A percentile compares a stretch with the other conserved stretches of the same genome.
Evolutionary conservation across 371 early-diverging fungal genomes (phyloP).

Genomic region (Smittium mucronatum): DNA sequence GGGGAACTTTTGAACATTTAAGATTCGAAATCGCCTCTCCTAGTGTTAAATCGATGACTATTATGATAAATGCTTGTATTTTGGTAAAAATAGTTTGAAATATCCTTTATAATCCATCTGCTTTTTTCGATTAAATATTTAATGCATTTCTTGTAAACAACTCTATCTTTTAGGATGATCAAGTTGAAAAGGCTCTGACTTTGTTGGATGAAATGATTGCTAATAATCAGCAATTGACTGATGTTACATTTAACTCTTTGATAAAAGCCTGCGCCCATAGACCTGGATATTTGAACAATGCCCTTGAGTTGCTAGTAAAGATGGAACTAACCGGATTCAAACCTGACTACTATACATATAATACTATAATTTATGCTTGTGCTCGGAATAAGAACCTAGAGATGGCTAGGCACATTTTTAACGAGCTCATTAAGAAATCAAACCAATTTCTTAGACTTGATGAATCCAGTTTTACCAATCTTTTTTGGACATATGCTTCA

Average conservation of each 20-base stretch:
- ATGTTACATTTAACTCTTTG: conserved; percentile 71
- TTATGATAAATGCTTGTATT: conserved; percentile 88
- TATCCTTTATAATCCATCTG: no score
- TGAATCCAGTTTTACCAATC: conserved; percentile 39
- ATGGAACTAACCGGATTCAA: conserved; percentile 69
- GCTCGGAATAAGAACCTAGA: conserved; percentile 46
- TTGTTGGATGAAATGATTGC: conserved; percentile 70
- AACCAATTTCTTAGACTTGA: conserved; percentile 15
- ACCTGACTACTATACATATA: conserved; percentile 65
- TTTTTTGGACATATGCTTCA: conserved; percentile 51
- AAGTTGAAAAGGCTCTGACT: conserved; percentile 69
- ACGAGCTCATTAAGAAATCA: conserved; percentile 38
- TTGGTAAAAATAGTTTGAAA: no score
- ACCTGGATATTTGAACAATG: conserved; percentile 64
- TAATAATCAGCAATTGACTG: conserved; percentile 50
- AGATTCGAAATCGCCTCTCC: conserved; percentile 61
- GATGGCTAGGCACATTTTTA: conserved; percentile 46
- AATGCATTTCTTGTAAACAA: no score
- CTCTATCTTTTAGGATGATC: no score
- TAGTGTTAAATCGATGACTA: conserved; percentile 59
- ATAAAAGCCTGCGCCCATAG: conserved; percentile 74
- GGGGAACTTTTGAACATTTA: conserved; percentile 85
- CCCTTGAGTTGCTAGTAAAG: conserved; percentile 63
- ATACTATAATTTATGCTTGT: conserved; percentile 62
- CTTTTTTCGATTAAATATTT: no score